phyloP scores from a whole-genome alignment of 2,329 filamentous ascomycete species.

The Claviceps sp. region DNA sequence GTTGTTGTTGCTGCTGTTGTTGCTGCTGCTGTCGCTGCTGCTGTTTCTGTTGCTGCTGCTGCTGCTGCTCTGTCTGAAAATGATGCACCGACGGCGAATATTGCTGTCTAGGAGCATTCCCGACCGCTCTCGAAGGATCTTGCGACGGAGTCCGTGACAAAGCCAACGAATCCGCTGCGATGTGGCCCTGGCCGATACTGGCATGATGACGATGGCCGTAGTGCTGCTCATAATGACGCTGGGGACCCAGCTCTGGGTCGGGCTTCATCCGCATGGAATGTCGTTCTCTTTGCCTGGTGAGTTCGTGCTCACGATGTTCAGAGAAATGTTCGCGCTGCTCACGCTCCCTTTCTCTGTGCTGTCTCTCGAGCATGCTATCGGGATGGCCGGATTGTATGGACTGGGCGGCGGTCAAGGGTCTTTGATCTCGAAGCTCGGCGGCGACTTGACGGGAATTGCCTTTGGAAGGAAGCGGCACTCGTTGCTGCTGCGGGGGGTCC shows the following conservation, averaged over 20 bases:
- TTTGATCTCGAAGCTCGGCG: conserved; percentile 6
- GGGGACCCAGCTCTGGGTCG: conserved; percentile 30
- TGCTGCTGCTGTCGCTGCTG: not conserved
- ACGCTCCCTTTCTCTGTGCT: conserved; percentile 10
- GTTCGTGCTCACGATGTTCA: conserved; percentile 6
- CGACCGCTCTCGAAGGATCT: conserved; percentile 29
- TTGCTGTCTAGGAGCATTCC: conserved; percentile 12
- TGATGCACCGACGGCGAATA: conserved; percentile 19
- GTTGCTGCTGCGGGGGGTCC: conserved; percentile 3
- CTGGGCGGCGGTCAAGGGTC: conserved; percentile 5
- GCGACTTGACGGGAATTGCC: conserved; percentile 1
- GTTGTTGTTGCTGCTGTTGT: not conserved
- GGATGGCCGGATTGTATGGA: conserved; percentile 2
- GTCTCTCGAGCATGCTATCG: conserved; percentile 7
- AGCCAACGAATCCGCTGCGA: conserved; percentile 26
- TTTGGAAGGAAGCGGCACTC: conserved; percentile 4
- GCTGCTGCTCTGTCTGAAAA: conserved; percentile 13
- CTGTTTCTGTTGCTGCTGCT: not conserved
- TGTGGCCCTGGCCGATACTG: conserved; percentile 22
- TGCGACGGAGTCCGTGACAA: conserved; percentile 25
- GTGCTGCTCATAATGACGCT: conserved; percentile 29
- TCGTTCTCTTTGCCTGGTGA: conserved; percentile 11
- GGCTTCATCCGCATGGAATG: conserved; percentile 31
- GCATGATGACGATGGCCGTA: conserved; percentile 27
- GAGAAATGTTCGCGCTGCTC: conserved; percentile 7